phyloP scores from a whole-genome alignment of 139 green algal genomes.

The Closterium sp. region DNA sequence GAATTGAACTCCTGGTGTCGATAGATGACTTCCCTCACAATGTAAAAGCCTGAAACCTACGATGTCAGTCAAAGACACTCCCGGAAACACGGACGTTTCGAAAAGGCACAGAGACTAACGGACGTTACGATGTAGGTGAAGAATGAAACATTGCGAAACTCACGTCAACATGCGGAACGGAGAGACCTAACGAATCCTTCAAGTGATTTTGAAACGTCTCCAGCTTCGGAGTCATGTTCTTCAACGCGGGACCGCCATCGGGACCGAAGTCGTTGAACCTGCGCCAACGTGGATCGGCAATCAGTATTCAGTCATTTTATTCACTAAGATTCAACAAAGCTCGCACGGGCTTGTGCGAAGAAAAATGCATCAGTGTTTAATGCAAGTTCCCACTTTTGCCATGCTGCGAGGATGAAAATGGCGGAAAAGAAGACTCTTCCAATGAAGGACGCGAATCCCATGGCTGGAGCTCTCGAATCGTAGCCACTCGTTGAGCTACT shows the following conservation, averaged over 20 bases:
- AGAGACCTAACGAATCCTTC: neutral
- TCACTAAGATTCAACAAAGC: neutral
- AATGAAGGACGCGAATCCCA: slow-evolving; percentile 25
- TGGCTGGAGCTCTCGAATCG: neutral
- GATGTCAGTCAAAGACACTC: neutral
- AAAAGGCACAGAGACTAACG: neutral
- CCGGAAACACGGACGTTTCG: neutral
- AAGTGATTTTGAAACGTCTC: slow-evolving; percentile 31
- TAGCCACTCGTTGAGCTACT: neutral
- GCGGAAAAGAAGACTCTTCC: slow-evolving; percentile 32
- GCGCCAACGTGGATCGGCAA: neutral
- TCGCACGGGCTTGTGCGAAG: neutral
- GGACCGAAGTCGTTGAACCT: slow-evolving; percentile 30
- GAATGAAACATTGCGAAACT: neutral
- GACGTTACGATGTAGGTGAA: neutral
- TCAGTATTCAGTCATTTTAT: neutral
- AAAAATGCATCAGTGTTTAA: neutral
- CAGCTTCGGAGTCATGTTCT: slow-evolving; percentile 31
- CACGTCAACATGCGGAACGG: slow-evolving; percentile 39
- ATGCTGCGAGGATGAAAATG: slow-evolving; percentile 31
- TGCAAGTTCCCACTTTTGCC: slow-evolving; percentile 32
- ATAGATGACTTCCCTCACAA: no score
- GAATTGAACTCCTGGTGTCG: no score
- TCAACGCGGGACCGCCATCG: slow-evolving; percentile 37
- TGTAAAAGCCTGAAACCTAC: neutral